phyloP scores from a whole-genome alignment of 805 yeast genomes.

The Candida ponderosae region DNA sequence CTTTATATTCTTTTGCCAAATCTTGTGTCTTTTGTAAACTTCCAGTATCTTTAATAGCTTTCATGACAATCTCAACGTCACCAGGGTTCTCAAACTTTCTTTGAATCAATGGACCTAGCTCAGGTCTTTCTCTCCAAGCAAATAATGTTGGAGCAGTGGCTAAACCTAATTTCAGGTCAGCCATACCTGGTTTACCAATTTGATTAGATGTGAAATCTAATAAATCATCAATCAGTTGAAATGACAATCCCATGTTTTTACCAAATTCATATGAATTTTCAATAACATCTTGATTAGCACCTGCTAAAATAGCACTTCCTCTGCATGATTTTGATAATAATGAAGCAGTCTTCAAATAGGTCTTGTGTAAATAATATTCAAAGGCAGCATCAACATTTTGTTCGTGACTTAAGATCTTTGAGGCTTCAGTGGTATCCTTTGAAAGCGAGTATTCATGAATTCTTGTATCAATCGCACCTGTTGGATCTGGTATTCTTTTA shows the following conservation, averaged over 20 bases:
- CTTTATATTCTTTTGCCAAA: constrained; percentile 74
- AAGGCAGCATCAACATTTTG: constrained; percentile 81
- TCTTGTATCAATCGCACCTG: constrained; percentile 55
- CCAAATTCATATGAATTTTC: constrained; percentile 90
- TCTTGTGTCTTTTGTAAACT: constrained; percentile 73
- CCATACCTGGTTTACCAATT: constrained; percentile 93
- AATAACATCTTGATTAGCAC: constrained; percentile 65
- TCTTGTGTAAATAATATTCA: constrained; percentile 90
- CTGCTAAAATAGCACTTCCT: constrained; percentile 88
- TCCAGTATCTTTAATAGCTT: constrained; percentile 57
- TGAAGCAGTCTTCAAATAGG: constrained; percentile 91
- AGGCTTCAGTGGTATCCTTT: constrained; percentile 8
- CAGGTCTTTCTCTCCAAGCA: constrained; percentile 89
- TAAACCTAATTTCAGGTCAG: constrained; percentile 86
- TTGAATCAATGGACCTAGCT: constrained; percentile 73
- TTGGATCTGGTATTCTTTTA: constrained; percentile 41
- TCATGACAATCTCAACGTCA: constrained; percentile 77
- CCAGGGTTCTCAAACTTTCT: constrained; percentile 77
- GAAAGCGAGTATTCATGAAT: constrained; percentile 27
- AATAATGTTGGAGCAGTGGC: constrained; percentile 95
- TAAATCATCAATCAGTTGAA: constrained; percentile 95
- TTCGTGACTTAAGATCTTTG: constrained; percentile 38
- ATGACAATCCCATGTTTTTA: constrained; percentile 86
- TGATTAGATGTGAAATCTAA: constrained; percentile 81
- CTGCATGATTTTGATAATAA: constrained; percentile 90